Evolutionary conservation across 2,329 filamentous ascomycete species (phyloP).

Genomic region (Eutypella sp.): DNA sequence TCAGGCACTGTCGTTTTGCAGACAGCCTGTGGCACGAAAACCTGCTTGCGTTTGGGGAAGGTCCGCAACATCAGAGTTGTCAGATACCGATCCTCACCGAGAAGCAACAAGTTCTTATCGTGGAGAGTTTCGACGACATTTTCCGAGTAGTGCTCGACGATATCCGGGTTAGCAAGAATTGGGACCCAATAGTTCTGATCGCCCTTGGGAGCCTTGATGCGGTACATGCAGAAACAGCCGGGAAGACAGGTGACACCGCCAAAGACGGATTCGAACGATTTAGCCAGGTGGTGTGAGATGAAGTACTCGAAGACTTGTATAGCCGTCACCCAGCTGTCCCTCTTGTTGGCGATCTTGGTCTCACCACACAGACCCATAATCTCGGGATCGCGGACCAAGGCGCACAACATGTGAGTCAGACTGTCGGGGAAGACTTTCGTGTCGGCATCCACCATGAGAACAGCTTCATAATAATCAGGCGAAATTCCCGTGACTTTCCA

Average conservation of each 20-base stretch:
- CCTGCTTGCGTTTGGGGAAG: conserved; percentile 97
- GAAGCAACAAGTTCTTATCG: conserved; percentile 89
- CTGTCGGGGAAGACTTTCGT: conserved; percentile 99
- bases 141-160: conserved; percentile 98
- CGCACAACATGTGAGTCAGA: conserved; percentile 96
- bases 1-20: conserved; percentile 98
- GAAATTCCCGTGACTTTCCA: conserved; percentile 99
- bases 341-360: conserved; percentile 99
- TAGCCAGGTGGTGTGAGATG: conserved; percentile 94
- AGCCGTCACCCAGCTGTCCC: conserved; percentile 87
- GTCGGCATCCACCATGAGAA: conserved; percentile 98
- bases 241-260: conserved; percentile 98
- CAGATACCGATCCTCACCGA: conserved; percentile 94
- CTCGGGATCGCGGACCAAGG: conserved; percentile 98
- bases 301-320: conserved; percentile 99
- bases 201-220: conserved; percentile 97
- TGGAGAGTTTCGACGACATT: conserved; percentile 98
- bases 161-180: conserved; percentile 94
- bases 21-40: conserved; percentile 96
- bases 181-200: conserved; percentile 99
- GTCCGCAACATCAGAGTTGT: conserved; percentile 97
- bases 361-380: conserved; percentile 99
- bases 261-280: conserved; percentile 97
- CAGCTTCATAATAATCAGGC: conserved; percentile 94
- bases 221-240: conserved; percentile 99